These are phyloP conservation scores for Xerophyta viscosa DNA, from an alignment of 106 monocot genomes.

Conservation along the genomic window DNA sequence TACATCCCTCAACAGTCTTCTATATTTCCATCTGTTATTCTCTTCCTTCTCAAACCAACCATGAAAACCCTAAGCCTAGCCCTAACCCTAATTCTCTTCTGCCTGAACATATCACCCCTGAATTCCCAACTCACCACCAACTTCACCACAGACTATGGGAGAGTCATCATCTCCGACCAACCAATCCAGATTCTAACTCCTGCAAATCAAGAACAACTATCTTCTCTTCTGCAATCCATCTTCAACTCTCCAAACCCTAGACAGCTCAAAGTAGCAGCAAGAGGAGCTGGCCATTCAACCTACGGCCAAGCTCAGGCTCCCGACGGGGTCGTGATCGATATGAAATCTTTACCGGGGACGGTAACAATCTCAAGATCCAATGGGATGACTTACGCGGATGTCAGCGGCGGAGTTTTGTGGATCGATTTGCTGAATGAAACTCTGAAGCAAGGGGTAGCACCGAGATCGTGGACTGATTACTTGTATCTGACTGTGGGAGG, in stretches of 20 bases:
- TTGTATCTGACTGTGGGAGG: slow-evolving; percentile 49
- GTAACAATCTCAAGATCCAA: background rate
- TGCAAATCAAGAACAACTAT: too few relatives aligned
- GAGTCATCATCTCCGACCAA: too few relatives aligned
- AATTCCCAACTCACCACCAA: too few relatives aligned
- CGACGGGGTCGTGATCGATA: slow-evolving; percentile 35
- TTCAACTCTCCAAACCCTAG: background rate
- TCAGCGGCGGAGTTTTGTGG: slow-evolving; percentile 43
- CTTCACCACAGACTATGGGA: too few relatives aligned
- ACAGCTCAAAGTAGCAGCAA: slow-evolving; percentile 12
- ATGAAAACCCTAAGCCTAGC: too few relatives aligned
- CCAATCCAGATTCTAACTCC: too few relatives aligned
- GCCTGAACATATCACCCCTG: too few relatives aligned
- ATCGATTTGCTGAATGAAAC: slow-evolving; percentile 33
- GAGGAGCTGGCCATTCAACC: slow-evolving; percentile 40
- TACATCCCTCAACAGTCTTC: too few relatives aligned
- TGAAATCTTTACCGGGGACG: slow-evolving; percentile 5
- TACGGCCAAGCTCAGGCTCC: slow-evolving; percentile 31
- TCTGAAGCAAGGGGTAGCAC: slow-evolving; percentile 27
- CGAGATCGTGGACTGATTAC: slow-evolving; percentile 56
- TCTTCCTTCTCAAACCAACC: too few relatives aligned
- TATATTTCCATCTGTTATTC: too few relatives aligned
- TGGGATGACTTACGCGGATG: slow-evolving; percentile 25
- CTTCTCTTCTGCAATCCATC: too few relatives aligned
- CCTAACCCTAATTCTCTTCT: too few relatives aligned